phyloP scores from a whole-genome alignment of 2,329 filamentous ascomycete species.

The Botrytis pseudocinerea region DNA sequence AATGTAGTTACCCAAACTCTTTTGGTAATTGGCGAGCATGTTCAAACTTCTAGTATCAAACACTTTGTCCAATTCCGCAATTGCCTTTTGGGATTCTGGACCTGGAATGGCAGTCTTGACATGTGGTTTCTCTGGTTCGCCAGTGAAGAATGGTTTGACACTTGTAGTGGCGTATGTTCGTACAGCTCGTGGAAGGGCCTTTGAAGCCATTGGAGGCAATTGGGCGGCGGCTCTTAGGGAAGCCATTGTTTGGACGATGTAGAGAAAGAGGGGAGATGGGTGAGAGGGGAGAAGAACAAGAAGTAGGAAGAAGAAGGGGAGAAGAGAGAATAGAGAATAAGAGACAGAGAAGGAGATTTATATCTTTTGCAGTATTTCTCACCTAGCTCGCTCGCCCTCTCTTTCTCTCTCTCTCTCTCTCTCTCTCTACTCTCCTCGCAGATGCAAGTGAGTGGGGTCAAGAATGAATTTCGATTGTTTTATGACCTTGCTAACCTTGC shows the following conservation, averaged over 20 bases:
- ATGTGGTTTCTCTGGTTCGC: slow-evolving; percentile 39
- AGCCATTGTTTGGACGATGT: slow-evolving; percentile 31
- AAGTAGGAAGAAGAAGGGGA: neutral
- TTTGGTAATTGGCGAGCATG: slow-evolving; percentile 54
- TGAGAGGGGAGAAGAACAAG: neutral
- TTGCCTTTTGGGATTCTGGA: slow-evolving; percentile 43
- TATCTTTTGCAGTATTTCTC: neutral
- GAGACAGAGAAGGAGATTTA: neutral
- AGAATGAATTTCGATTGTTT: neutral
- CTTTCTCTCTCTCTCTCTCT: neutral
- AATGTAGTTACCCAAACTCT: slow-evolving; percentile 55
- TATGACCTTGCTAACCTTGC: neutral
- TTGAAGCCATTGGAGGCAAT: slow-evolving; percentile 35
- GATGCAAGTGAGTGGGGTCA: neutral
- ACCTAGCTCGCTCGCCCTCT: neutral
- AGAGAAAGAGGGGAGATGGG: neutral
- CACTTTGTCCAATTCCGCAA: slow-evolving; percentile 48
- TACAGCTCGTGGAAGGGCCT: slow-evolving; percentile 26
- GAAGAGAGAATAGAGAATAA: neutral
- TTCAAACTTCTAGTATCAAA: slow-evolving; percentile 55
- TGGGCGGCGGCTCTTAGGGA: slow-evolving; percentile 39
- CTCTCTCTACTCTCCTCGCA: neutral
- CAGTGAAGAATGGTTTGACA: slow-evolving; percentile 38
- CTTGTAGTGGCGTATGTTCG: slow-evolving; percentile 33
- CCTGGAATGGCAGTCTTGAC: slow-evolving; percentile 45